These are phyloP conservation scores for Vaccinium corymbosum DNA, from an alignment of 148 eudicot genomes.

Conservation along the genomic window DNA sequence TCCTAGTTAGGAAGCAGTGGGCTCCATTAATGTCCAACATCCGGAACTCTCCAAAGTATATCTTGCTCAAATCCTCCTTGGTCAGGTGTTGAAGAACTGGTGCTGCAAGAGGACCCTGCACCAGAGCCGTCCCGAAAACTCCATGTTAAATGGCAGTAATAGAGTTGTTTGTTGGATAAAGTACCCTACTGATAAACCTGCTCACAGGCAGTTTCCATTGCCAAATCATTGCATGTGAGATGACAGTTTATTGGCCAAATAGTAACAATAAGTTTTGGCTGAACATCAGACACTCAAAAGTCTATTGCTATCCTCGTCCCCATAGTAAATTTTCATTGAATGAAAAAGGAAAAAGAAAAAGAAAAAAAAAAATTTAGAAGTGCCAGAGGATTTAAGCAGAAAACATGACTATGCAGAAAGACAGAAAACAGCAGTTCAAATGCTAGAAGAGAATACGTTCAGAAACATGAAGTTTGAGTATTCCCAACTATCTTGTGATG, in stretches of 20 bases:
- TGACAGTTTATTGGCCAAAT: background rate
- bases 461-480: too few relatives aligned
- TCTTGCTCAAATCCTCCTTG: constrained; percentile 82
- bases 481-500: too few relatives aligned
- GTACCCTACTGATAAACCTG: background rate
- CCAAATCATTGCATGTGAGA: constrained; percentile 1
- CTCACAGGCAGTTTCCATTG: background rate
- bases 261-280: background rate
- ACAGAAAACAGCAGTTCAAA: background rate
- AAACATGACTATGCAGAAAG: background rate
- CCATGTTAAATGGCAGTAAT: constrained; percentile 10
- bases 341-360: background rate
- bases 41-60: constrained; percentile 79
- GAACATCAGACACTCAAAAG: background rate
- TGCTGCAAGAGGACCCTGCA: constrained; percentile 96
- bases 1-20: constrained; percentile 82
- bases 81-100: constrained; percentile 86
- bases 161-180: background rate
- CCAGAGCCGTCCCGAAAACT: constrained; percentile 19
- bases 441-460: background rate
- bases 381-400: too few relatives aligned
- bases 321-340: background rate
- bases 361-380: background rate
- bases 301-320: background rate
- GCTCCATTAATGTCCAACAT: constrained; percentile 70